Evolutionary conservation across 2,329 filamentous ascomycete species (phyloP).

Genomic region (Claviceps cyperi): DNA sequence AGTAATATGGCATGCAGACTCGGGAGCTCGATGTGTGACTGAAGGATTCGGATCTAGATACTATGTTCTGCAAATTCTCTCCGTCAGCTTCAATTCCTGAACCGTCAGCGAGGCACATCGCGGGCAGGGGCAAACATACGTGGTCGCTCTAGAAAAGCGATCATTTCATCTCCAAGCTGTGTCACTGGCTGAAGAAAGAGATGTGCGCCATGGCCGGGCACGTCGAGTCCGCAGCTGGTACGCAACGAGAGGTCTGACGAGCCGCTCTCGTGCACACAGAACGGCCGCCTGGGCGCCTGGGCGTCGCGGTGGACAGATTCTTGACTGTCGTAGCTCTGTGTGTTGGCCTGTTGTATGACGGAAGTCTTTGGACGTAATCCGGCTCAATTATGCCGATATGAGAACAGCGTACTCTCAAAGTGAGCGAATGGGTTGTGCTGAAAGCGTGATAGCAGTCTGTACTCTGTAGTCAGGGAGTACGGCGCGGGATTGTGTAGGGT

Average conservation of each 20-base stretch:
- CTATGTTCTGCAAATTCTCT: background rate
- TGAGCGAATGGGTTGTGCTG: background rate
- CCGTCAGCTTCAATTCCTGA: background rate
- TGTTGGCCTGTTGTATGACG: background rate
- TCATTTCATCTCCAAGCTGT: background rate
- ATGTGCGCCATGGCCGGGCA: slow-evolving; percentile 2
- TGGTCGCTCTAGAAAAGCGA: background rate
- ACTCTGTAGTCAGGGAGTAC: background rate
- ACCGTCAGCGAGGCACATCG: background rate
- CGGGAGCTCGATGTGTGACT: background rate
- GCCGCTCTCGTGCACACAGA: background rate
- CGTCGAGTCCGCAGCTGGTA: background rate
- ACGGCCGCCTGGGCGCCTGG: background rate
- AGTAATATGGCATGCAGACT: background rate
- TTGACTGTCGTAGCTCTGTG: background rate
- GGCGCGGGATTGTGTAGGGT: background rate
- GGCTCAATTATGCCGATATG: background rate
- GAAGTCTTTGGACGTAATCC: background rate
- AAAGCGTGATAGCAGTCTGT: background rate
- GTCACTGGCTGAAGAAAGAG: slow-evolving; percentile 3
- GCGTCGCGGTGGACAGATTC: background rate
- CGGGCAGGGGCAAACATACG: background rate
- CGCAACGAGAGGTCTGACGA: background rate
- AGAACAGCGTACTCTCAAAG: background rate
- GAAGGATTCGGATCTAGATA: background rate